These are phyloP conservation scores for Fusarium torreyae DNA, from an alignment of 2,329 filamentous ascomycete genomes.

Conservation along the genomic window DNA sequence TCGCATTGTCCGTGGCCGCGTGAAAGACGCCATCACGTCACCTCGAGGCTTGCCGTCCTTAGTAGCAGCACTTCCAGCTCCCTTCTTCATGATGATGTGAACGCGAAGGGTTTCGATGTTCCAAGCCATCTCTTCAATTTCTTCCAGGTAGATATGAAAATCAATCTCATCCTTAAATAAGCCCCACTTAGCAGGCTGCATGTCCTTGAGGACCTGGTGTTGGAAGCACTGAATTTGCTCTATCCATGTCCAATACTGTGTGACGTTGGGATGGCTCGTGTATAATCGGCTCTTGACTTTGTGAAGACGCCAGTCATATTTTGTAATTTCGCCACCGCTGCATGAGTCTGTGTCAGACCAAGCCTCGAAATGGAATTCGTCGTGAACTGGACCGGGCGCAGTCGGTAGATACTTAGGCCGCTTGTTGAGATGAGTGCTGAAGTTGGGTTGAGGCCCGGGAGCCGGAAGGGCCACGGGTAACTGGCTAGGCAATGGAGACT, in stretches of 20 bases:
- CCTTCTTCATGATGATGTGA: constrained; percentile 57
- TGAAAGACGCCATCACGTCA: constrained; percentile 67
- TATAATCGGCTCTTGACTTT: constrained; percentile 66
- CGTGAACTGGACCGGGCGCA: constrained; percentile 37
- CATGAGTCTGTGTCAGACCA: constrained; percentile 68
- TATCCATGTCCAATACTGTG: constrained; percentile 71
- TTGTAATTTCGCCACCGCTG: constrained; percentile 61
- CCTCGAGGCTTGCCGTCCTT: constrained; percentile 58
- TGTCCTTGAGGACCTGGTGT: constrained; percentile 67
- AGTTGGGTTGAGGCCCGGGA: constrained; percentile 21
- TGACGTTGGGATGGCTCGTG: constrained; percentile 63
- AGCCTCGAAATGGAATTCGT: constrained; percentile 62
- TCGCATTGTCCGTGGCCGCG: constrained; percentile 66
- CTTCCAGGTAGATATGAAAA: constrained; percentile 64
- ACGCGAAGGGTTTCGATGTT: constrained; percentile 61
- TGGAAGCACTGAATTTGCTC: constrained; percentile 61
- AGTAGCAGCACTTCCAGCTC: constrained; percentile 43
- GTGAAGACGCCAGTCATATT: constrained; percentile 66
- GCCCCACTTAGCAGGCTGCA: constrained; percentile 63
- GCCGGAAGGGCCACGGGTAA: constrained; percentile 18
- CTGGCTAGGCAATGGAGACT: constrained; percentile 48
- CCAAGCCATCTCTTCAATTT: constrained; percentile 64
- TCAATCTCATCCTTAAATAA: constrained; percentile 66
- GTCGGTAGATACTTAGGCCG: constrained; percentile 47
- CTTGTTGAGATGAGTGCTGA: constrained; percentile 46